Evolutionary conservation across 495 filamentous ascomycete genomes (phyloP).

Genomic region (Hypomontagnella submonticulosa): DNA sequence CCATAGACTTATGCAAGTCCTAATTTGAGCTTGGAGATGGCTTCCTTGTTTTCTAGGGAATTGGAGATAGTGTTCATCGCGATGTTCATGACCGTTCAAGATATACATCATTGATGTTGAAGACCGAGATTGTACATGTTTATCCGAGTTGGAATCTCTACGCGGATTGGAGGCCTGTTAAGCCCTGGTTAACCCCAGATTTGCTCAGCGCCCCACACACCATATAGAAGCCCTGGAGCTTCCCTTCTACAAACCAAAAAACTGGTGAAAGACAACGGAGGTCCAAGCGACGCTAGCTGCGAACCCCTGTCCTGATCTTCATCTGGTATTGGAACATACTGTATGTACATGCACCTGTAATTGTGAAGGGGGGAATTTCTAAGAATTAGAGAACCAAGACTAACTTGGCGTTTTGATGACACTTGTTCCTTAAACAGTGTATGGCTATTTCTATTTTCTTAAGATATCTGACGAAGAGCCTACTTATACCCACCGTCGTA

Average conservation of each 20-base stretch:
- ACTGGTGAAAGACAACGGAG: slow-evolving; percentile 3
- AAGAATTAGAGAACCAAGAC: slow-evolving; percentile 1
- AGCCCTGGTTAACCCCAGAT: slow-evolving; percentile 1
- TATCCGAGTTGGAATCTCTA: slow-evolving; percentile 14
- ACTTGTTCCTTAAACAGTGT: no score
- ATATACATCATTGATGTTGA: no score
- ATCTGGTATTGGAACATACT: not conserved
- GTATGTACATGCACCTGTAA: no score
- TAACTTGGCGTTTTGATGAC: no score
- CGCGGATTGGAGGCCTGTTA: slow-evolving; percentile 11
- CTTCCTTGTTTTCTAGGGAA: not conserved
- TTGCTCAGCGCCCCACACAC: slow-evolving; percentile 11
- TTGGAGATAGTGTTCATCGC: not conserved
- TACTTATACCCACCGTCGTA: no score
- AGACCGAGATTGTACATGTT: slow-evolving; percentile 24
- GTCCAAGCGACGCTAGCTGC: slow-evolving; percentile 16
- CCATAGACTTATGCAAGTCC: slow-evolving; percentile 3
- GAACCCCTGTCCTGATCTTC: slow-evolving; percentile 10
- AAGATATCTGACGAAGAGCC: no score
- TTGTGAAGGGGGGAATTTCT: slow-evolving; percentile 5
- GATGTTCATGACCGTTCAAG: slow-evolving; percentile 7
- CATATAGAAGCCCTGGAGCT: slow-evolving; percentile 6
- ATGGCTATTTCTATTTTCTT: no score
- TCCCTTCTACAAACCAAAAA: slow-evolving; percentile 16
- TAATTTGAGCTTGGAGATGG: slow-evolving; percentile 17